Conservation (phyloP, 441 rosid species). For the Pelargonium australe region DNA sequence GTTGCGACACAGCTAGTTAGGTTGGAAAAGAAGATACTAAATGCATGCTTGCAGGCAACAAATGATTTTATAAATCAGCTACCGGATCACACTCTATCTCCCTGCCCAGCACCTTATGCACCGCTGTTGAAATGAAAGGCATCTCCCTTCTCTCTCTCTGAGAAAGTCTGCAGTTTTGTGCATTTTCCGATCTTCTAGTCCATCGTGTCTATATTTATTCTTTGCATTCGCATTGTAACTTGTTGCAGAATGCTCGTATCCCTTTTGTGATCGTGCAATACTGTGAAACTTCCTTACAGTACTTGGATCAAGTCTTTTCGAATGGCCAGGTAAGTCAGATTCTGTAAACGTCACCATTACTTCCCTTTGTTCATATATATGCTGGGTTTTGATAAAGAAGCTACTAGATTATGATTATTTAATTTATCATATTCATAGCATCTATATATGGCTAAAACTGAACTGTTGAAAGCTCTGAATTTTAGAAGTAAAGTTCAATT, state of each 20-base stretch:
- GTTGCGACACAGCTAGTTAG: constrained; percentile 85
- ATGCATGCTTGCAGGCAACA: constrained; percentile 63
- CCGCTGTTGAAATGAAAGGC: constrained; percentile 60
- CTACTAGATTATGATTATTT: too few relatives aligned
- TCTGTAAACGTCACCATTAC: not conserved
- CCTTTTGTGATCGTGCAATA: constrained; percentile 7
- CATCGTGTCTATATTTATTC: constrained; percentile 10
- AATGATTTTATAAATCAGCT: constrained; percentile 51
- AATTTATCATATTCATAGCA: too few relatives aligned
- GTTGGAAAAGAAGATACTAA: constrained; percentile 81
- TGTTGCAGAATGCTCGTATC: not conserved
- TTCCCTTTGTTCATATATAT: not conserved
- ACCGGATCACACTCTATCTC: constrained; percentile 70
- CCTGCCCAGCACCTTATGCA: constrained; percentile 83
- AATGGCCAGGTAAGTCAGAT: not conserved
- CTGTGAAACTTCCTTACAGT: not conserved
- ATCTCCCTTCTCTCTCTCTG: constrained; percentile 13
- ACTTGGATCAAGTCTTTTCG: constrained; percentile 9
- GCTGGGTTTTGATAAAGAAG: not conserved
- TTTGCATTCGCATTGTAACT: not conserved
- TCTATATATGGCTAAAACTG: too few relatives aligned
- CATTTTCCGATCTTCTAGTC: too few relatives aligned
- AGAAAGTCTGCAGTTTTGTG: not conserved
- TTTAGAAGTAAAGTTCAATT: too few relatives aligned
- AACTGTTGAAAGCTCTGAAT: too few relatives aligned